Evolutionary conservation across 257 asterid genomes (phyloP).

Genomic region (Nyctanthes arbortristis): DNA sequence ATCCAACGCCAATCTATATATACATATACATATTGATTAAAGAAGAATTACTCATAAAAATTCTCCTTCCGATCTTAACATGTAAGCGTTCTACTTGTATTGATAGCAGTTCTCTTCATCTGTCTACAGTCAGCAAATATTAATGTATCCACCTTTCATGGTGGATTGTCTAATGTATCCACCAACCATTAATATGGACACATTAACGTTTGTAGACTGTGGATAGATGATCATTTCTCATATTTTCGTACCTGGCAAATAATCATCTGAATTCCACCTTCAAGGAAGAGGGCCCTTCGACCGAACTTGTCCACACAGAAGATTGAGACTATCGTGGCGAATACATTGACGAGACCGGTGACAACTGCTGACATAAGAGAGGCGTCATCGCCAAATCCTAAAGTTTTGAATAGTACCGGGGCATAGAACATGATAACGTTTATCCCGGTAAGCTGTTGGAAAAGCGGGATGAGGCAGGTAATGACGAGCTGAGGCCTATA

Average conservation of each 20-base stretch:
- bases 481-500: constrained; percentile 54
- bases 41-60: neutral
- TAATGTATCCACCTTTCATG: too few species aligned
- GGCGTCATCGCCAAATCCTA: constrained; percentile 54
- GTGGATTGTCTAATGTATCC: too few species aligned
- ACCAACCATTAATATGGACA: too few species aligned
- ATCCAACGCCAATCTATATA: constrained; percentile 28
- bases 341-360: constrained; percentile 42
- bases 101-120: too few species aligned
- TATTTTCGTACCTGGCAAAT: constrained; percentile 42
- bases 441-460: constrained; percentile 61
- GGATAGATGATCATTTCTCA: too few species aligned
- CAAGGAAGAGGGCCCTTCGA: constrained; percentile 37
- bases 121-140: too few species aligned
- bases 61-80: neutral
- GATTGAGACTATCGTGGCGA: constrained; percentile 44
- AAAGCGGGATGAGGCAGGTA: constrained; percentile 45
- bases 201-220: too few species aligned
- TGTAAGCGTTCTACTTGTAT: too few species aligned
- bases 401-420: constrained; percentile 60
- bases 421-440: constrained; percentile 67
- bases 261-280: constrained; percentile 53
- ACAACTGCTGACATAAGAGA: constrained; percentile 54
- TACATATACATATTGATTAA: neutral
- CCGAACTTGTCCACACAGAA: constrained; percentile 44